Evolutionary conservation across 2,329 filamentous ascomycete species (phyloP).

Genomic region (Thelonectria blattea): DNA sequence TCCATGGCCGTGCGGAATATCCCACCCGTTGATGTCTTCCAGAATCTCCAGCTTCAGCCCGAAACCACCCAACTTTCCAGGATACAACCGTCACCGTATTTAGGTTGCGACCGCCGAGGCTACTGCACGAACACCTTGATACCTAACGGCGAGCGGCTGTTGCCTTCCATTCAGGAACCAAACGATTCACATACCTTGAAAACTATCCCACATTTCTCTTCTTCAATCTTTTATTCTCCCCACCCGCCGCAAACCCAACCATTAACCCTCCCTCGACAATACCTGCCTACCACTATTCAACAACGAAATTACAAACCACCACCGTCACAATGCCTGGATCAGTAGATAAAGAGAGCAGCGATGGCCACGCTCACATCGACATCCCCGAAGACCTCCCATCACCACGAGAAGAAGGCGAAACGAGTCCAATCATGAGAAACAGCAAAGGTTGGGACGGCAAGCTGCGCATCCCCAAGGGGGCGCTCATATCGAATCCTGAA

Average conservation of each 20-base stretch:
- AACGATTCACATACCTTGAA: background rate
- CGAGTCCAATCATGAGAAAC: conserved; percentile 58
- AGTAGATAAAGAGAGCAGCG: conserved; percentile 43
- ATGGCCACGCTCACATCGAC: conserved; percentile 54
- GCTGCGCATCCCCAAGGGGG: conserved; percentile 70
- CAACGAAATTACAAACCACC: conserved; percentile 2
- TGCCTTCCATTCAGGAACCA: conserved; percentile 1
- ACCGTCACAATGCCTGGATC: conserved; percentile 49
- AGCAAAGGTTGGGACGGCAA: conserved; percentile 86
- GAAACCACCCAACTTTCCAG: conserved; percentile 10
- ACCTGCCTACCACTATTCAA: conserved; percentile 6
- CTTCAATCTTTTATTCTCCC: background rate
- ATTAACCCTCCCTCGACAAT: conserved; percentile 27
- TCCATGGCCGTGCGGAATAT: too few relatives aligned
- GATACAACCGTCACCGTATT: background rate
- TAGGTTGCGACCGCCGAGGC: background rate
- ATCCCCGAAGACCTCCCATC: conserved; percentile 52
- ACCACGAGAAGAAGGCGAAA: conserved; percentile 48
- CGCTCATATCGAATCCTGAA: conserved; percentile 75
- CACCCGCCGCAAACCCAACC: conserved; percentile 2
- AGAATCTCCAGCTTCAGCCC: background rate
- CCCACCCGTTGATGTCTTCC: too few relatives aligned
- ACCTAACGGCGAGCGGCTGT: background rate
- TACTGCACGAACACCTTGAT: background rate
- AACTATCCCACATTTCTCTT: background rate